Evolutionary conservation across 1,284 basidiomycete species (phyloP), one percentile per base, ranked within the genome.

Genomic region (Ustanciosporium gigantosporum): DNA sequence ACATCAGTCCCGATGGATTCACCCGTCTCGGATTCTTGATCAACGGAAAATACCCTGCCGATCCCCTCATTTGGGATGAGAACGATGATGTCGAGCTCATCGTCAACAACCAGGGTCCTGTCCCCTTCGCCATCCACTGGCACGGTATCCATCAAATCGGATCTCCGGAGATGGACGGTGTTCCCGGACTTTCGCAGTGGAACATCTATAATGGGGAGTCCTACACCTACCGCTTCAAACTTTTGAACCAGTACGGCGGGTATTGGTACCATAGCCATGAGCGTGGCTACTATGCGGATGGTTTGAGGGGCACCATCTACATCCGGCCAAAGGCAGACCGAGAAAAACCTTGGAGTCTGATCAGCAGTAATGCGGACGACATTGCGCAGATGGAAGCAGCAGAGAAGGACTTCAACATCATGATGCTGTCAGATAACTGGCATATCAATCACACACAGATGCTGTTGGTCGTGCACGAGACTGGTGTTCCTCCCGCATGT

Each of bases 261-360:
- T 67, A 62, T 43, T 67, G 65, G 65, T 61, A 52, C 17, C 65
- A 67, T 46, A 62, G 52, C 36, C 65, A 67, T 41, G 62, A 60
- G 29, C 41, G 57, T 24, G 61, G 61, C 16, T 65, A 65, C 25
- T 65, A 65, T 24, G 61, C 61, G 1, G 61, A 65, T 19, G 61
- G 60, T 5, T 25, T 65, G 22, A 53, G 65, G 16, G 55, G 58
- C 5, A 49, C 55, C 20, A 59, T 67, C 29, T 67, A 62, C 55
- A 42, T 67, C 15, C 49, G 65, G 21, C 59, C 65, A 15, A 62
- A 52, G 29, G 23, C 53, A 7, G 40, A 34, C 19, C 45, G 51
- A 14, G 31, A 42, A 23, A 62, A 62, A 37, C 65, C 65, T 3
- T 67, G 65, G 65, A 50, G 44, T 34, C 31, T 48, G 11, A 62